These are phyloP conservation scores for Ceratocystis destructans DNA, from an alignment of 2,329 filamentous ascomycete genomes.

Conservation along the genomic window DNA sequence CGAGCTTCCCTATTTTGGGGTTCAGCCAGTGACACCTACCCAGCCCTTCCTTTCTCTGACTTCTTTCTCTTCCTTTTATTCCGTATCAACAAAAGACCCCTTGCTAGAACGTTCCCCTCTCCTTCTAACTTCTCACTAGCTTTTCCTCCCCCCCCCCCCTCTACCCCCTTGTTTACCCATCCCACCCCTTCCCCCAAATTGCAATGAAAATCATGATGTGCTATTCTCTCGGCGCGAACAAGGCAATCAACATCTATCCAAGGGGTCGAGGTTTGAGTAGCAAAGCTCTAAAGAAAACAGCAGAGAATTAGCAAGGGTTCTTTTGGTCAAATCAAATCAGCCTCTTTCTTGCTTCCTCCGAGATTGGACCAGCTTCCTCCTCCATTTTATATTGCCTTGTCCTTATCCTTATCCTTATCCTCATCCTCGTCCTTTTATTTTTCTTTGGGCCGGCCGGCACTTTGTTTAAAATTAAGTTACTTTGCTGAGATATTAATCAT, in stretches of 20 bases:
- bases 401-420: too few relatives aligned
- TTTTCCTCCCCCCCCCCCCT: background rate
- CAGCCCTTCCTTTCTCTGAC: background rate
- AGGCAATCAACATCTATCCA: background rate
- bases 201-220: slow-evolving; percentile 5
- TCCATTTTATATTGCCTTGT: too few relatives aligned
- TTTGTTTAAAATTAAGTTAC: too few relatives aligned
- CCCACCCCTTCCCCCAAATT: background rate
- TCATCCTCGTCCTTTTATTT: too few relatives aligned
- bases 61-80: background rate
- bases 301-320: background rate
- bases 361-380: background rate
- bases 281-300: background rate
- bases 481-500: too few relatives aligned
- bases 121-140: background rate
- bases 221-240: background rate
- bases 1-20: too few relatives aligned
- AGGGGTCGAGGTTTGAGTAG: background rate
- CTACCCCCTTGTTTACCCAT: background rate
- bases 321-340: background rate
- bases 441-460: too few relatives aligned
- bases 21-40: too few relatives aligned
- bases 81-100: background rate
- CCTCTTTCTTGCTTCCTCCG: background rate
- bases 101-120: background rate